These are phyloP conservation scores for Neocucurbitaria cava DNA, from an alignment of 2,329 filamentous ascomycete species.

Conservation along the genomic window DNA sequence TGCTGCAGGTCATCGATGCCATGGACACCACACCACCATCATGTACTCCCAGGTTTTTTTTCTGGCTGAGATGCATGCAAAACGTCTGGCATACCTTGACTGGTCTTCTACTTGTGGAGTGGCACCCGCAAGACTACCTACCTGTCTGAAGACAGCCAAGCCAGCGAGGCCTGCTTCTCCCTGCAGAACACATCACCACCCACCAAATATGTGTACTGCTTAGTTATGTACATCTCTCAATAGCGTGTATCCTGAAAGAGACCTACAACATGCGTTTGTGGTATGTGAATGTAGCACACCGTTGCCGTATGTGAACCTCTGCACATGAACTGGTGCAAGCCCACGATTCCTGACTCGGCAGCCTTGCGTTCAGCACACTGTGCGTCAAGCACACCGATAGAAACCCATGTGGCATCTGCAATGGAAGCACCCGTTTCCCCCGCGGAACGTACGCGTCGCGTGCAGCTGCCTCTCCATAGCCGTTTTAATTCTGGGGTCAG, in stretches of 20 bases:
- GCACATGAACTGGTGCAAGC: not conserved
- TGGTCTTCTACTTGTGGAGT: not conserved
- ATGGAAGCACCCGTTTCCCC: slow-evolving; percentile 14
- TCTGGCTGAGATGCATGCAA: not conserved
- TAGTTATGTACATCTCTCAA: too few relatives aligned
- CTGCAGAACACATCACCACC: too few relatives aligned
- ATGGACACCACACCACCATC: not conserved
- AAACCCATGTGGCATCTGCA: not conserved
- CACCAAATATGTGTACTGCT: too few relatives aligned
- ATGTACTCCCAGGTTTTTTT: not conserved
- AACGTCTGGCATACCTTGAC: not conserved
- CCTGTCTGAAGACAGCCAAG: too few relatives aligned
- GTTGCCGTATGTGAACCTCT: not conserved
- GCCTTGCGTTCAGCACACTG: not conserved
- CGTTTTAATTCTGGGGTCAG: not conserved
- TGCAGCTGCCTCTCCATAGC: not conserved
- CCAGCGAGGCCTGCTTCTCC: too few relatives aligned
- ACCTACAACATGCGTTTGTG: too few relatives aligned
- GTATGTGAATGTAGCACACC: not conserved
- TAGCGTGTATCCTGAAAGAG: too few relatives aligned
- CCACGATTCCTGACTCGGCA: slow-evolving; percentile 12
- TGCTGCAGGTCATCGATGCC: not conserved
- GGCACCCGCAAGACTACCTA: not conserved
- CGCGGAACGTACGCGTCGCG: not conserved
- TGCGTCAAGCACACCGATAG: slow-evolving; percentile 18